Percentiles rank a stretch among this genome's conserved stretches.
Conservation (phyloP, 805 yeast genomes). For the Kregervanrija fluxuum region DNA sequence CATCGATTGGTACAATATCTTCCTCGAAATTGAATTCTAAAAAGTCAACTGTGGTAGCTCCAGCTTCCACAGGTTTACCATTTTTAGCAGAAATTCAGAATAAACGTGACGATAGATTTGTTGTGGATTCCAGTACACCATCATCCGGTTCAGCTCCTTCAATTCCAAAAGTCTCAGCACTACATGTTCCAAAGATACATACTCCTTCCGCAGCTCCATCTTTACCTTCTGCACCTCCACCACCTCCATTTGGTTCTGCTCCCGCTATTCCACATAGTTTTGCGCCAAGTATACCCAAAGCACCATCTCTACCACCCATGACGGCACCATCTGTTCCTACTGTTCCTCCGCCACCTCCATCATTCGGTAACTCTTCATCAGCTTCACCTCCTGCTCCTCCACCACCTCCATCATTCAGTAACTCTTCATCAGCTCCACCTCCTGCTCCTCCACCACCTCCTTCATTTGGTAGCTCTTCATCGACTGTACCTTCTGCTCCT, state of each 20-base stretch:
- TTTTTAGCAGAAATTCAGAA: constrained; percentile 48
- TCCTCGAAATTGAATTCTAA: background rate
- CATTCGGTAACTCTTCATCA: constrained; percentile 18
- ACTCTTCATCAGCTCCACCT: background rate
- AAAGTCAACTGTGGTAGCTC: constrained; percentile 15
- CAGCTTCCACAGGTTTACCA: constrained; percentile 34
- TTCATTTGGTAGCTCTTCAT: constrained; percentile 16
- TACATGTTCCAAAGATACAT: background rate
- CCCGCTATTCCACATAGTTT: constrained; percentile 11
- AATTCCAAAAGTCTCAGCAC: constrained; percentile 9
- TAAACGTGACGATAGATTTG: constrained; percentile 40
- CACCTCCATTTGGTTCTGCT: constrained; percentile 23
- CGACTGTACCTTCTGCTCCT: constrained; percentile 10
- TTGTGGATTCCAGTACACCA: constrained; percentile 31
- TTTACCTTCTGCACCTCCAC: constrained; percentile 5
- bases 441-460: constrained; percentile 13
- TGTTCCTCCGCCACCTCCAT: constrained; percentile 20
- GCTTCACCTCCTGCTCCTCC: constrained; percentile 2
- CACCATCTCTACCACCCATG: constrained; percentile 17
- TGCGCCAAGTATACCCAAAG: constrained; percentile 11
- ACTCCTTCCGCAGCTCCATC: background rate
- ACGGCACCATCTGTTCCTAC: constrained; percentile 7
- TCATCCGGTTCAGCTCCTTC: background rate
- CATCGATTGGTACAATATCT: constrained; percentile 9
- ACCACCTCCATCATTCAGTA: background rate